A percentile compares a stretch with the other conserved stretches of the same genome.
phyloP scores from a whole-genome alignment of 306 rosid genomes.

The Morella rubra region DNA sequence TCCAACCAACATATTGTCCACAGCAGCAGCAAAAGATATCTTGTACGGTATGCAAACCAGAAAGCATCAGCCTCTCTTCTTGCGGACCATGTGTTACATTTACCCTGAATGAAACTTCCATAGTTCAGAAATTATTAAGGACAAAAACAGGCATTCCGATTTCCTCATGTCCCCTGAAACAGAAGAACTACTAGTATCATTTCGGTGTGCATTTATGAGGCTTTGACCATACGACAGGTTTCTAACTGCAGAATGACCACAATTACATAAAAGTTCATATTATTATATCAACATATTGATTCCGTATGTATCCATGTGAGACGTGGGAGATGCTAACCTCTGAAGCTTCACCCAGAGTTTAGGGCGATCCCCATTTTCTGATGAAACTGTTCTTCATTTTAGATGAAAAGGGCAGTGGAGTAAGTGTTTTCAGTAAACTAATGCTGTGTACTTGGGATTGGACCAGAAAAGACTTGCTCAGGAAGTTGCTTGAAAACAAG shows the following conservation, averaged over 20 bases:
- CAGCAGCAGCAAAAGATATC: conserved; percentile 85
- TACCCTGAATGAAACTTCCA: conserved; percentile 47
- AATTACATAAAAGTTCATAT: not conserved
- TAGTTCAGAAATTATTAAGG: conserved; percentile 29
- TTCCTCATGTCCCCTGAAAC: not conserved
- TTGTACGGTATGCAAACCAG: conserved; percentile 86
- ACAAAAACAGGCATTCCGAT: conserved; percentile 10
- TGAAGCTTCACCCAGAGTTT: not conserved
- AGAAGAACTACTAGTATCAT: not conserved
- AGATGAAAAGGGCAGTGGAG: not conserved
- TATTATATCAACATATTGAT: not conserved
- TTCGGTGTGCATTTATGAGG: not conserved
- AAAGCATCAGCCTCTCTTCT: conserved; percentile 70
- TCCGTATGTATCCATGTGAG: not conserved
- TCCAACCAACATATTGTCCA: conserved; percentile 91
- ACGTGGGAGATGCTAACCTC: not conserved
- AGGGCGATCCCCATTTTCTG: not conserved
- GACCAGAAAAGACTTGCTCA: not conserved
- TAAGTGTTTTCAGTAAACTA: not conserved
- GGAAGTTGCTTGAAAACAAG: not conserved
- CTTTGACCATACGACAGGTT: not conserved
- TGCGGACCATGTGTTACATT: conserved; percentile 63
- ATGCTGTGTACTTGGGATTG: not conserved
- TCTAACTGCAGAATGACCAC: not conserved
- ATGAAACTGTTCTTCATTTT: not conserved